Evolutionary conservation across 495 filamentous ascomycete species (phyloP).

Genomic region (Lindgomyces ingoldianus): DNA sequence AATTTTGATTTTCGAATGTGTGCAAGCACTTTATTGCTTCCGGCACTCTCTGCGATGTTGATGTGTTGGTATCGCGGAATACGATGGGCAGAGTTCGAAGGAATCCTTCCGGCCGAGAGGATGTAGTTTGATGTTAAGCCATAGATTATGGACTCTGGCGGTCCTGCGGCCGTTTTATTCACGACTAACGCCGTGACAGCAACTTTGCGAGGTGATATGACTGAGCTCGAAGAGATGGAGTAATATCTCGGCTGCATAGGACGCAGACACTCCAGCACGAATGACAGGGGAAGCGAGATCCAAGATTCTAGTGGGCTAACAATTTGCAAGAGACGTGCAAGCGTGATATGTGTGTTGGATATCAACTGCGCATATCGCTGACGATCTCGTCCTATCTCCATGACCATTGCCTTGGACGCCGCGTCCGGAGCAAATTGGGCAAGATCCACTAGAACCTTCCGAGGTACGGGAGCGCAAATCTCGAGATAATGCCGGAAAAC

Average conservation of each 20-base stretch:
- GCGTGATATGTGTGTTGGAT: conserved; percentile 45
- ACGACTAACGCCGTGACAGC: conserved; percentile 52
- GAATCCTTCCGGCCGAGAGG: conserved; percentile 36
- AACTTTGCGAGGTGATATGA: conserved; percentile 48
- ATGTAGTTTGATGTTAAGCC: conserved; percentile 56
- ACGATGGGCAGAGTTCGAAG: conserved; percentile 26
- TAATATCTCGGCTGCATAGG: conserved; percentile 54
- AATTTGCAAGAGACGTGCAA: conserved; percentile 38
- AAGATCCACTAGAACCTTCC: conserved; percentile 48
- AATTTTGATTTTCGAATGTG: conserved; percentile 53
- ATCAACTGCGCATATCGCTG: conserved; percentile 44
- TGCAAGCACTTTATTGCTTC: conserved; percentile 44
- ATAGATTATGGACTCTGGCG: conserved; percentile 41
- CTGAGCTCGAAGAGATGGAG: conserved; percentile 56
- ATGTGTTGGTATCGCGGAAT: conserved; percentile 43
- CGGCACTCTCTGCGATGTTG: conserved; percentile 41
- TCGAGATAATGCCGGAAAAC: conserved; percentile 55
- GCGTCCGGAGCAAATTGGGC: conserved; percentile 51
- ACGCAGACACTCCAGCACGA: conserved; percentile 50
- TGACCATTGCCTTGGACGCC: conserved; percentile 45
- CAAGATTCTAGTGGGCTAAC: conserved; percentile 39
- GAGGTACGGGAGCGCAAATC: conserved; percentile 52
- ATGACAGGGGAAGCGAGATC: conserved; percentile 49
- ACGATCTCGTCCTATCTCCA: conserved; percentile 44
- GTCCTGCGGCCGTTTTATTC: conserved; percentile 38